A percentile compares a stretch with the other conserved stretches of the same genome.
These are phyloP conservation scores for Excoecaria cochinchinensis DNA, from an alignment of 345 rosid genomes.

Conservation along the genomic window DNA sequence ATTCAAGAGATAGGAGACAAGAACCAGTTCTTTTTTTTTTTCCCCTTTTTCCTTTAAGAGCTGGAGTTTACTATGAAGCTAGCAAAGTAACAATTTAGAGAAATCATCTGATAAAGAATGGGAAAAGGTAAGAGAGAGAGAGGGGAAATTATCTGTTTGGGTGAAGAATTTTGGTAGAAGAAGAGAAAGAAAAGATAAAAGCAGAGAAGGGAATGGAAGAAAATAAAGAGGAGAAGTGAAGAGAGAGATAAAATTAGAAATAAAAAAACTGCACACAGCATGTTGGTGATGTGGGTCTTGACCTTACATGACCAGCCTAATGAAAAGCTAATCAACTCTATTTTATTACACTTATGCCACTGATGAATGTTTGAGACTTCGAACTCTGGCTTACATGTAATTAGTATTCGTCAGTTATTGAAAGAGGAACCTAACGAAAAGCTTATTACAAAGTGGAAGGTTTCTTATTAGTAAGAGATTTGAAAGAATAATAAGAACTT, in stretches of 20 bases:
- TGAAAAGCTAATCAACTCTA: not conserved
- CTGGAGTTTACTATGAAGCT: not conserved
- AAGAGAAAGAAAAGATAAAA: not conserved
- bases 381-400: too few species aligned
- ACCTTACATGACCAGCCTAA: not conserved
- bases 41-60: not conserved
- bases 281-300: not conserved
- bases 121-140: not conserved
- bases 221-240: not conserved
- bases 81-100: not conserved
- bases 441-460: too few species aligned
- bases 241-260: not conserved
- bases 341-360: constrained; percentile 4
- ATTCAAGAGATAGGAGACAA: constrained; percentile 16
- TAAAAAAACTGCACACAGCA: not conserved
- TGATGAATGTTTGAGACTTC: not conserved
- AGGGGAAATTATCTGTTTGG: not conserved
- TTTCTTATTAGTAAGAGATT: too few species aligned
- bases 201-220: not conserved
- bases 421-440: too few species aligned
- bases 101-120: not conserved
- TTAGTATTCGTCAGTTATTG: too few species aligned
- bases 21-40: constrained; percentile 1
- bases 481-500: too few species aligned
- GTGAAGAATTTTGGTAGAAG: not conserved